Evolutionary conservation across 352 stramenopile genomes (phyloP).

Genomic region (Pilasporangium apinafurcum): DNA sequence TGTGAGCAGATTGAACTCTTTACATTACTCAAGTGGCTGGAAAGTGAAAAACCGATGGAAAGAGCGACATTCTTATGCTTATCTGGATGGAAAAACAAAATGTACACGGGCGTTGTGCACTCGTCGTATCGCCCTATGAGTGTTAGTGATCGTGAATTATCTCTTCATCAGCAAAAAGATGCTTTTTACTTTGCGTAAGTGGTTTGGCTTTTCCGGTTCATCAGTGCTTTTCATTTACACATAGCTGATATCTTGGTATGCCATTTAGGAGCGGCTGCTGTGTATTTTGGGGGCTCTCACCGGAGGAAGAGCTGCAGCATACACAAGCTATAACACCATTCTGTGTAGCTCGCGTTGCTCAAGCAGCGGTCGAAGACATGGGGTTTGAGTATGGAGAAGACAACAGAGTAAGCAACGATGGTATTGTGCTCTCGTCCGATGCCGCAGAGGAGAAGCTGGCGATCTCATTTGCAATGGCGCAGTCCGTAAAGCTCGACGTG

Average conservation of each 20-base stretch:
- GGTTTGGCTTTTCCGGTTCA: not conserved
- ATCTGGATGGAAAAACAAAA: conserved; percentile 45
- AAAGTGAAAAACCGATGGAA: conserved; percentile 6
- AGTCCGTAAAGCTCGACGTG: conserved; percentile 89
- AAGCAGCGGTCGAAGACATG: conserved; percentile 66
- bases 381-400: conserved; percentile 44
- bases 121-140: conserved; percentile 16
- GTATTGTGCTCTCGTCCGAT: conserved; percentile 63
- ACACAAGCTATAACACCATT: conserved; percentile 50
- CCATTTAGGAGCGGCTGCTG: conserved; percentile 59
- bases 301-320: conserved; percentile 40
- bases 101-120: conserved; percentile 73
- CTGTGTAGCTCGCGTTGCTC: conserved; percentile 27
- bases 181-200: conserved; percentile 65
- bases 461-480: conserved; percentile 88
- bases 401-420: conserved; percentile 69
- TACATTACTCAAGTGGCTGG: conserved; percentile 67
- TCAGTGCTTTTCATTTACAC: not conserved
- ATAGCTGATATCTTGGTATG: too few species aligned
- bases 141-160: conserved; percentile 1
- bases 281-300: conserved; percentile 62
- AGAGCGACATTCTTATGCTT: conserved; percentile 2
- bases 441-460: conserved; percentile 85
- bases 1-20: conserved; percentile 68
- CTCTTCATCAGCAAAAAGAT: conserved; percentile 36